Evolutionary conservation across 2,329 filamentous ascomycete genomes (phyloP).

Genomic region (Calonectria pauciramosa): DNA sequence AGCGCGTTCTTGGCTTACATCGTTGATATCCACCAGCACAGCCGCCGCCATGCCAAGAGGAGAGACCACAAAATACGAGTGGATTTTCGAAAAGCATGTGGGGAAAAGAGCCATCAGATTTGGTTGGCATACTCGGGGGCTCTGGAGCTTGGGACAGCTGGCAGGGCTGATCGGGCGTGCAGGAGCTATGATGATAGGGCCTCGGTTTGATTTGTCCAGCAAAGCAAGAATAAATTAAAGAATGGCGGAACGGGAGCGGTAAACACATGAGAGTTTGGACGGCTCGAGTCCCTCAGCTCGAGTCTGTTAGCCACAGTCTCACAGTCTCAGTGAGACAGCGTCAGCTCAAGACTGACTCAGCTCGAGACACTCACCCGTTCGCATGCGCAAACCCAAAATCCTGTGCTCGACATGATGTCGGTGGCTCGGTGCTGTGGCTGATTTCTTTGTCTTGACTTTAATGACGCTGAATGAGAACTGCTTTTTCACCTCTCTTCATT

Average conservation of each 20-base stretch:
- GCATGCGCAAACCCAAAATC: not conserved
- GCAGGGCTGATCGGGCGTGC: conserved; percentile 14
- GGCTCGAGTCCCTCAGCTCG: not conserved
- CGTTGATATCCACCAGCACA: conserved; percentile 25
- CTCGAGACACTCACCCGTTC: not conserved
- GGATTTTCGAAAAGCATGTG: no score
- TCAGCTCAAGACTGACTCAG: not conserved
- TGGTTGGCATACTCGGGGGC: not conserved
- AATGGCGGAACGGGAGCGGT: not conserved
- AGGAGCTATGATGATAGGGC: conserved; percentile 5
- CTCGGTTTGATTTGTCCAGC: conserved; percentile 20
- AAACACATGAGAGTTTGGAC: not conserved
- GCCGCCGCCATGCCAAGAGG: conserved; percentile 20
- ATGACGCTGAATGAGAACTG: not conserved
- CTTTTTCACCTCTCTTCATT: not conserved
- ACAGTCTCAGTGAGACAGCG: not conserved
- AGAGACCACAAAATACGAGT: not conserved
- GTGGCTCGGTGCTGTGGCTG: not conserved
- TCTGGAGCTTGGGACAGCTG: not conserved
- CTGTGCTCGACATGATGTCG: not conserved
- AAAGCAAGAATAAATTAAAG: conserved; percentile 11
- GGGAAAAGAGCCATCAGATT: not conserved
- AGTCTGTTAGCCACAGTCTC: not conserved
- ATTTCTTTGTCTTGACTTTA: not conserved
- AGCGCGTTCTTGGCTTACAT: not conserved